Evolutionary conservation across 345 rosid genomes (phyloP), one percentile per base, ranked within the genome.

Genomic region (Eucalyptus albens): DNA sequence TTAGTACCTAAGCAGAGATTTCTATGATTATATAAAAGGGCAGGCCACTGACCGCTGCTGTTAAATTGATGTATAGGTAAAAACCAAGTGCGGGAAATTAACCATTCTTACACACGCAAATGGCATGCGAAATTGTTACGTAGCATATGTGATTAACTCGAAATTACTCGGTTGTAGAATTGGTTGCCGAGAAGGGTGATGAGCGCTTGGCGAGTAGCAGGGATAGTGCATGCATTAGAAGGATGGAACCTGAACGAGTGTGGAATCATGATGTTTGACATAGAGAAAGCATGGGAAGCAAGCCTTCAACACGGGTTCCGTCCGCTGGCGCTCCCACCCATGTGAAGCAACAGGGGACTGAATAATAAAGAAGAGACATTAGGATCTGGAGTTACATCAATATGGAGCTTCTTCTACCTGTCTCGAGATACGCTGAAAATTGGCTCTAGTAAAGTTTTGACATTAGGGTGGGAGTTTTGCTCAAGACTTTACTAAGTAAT

Each of bases 161-260:
- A 31, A 31, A 31, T 31, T 59, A 15, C 40, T 62, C 6, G 21
- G 33, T 7, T 47, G 89, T 94, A 95, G 97, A 94, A 95, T 55
- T 95, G 97, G 97, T 53, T 95, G 89, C 94, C 94, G 8, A 93
- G 95, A 72, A 93, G 91, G 89, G 94, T 91, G 82, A 92, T 94
- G 92, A 95, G 96, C 90, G 95, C 94, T n/a, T 92, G 94, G 92
- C 92, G 96, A 82, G 92, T 92, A 47, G 94, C 93, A 8, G 96
- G 95, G 72, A 91, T 94, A 89, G 33, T 95, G 44, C 97, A 94
- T 82, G 95, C 93, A 45, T 88, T 93, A 42, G 95, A 95, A 92
- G 95, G 92, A 69, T 94, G 94, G 94, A 87, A 88, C n/a, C 80
- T 81, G 50, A 92, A 94, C n/a, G 97, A 95, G 88, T 94, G 94